phyloP scores from a whole-genome alignment of 129 eudicot species.

The Scalesia atractyloides region DNA sequence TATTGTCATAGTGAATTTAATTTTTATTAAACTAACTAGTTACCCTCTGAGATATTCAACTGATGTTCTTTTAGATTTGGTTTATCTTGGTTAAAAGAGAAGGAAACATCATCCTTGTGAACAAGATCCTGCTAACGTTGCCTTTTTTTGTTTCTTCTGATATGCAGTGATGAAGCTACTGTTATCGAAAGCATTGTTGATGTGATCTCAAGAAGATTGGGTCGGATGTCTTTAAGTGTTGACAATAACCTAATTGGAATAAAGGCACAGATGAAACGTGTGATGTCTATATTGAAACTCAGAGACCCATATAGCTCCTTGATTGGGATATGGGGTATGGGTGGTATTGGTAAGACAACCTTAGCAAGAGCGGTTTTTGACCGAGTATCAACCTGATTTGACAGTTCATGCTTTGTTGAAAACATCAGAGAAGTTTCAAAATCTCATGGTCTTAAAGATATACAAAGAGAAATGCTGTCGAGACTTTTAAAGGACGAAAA shows the following conservation, averaged over 20 bases:
- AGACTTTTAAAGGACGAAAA: constrained; percentile 3
- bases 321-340: constrained; percentile 39
- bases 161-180: constrained; percentile 23
- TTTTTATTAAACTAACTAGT: neutral
- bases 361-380: constrained; percentile 16
- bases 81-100: neutral
- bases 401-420: constrained; percentile 25
- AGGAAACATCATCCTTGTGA: neutral
- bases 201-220: constrained; percentile 15
- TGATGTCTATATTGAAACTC: constrained; percentile 1
- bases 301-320: constrained; percentile 2
- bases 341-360: constrained; percentile 40
- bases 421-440: constrained; percentile 22
- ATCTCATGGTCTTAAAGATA: constrained; percentile 4
- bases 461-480: constrained; percentile 23
- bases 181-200: constrained; percentile 23
- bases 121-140: neutral
- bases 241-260: constrained; percentile 31
- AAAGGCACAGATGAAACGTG: constrained; percentile 5
- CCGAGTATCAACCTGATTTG: constrained; percentile 13
- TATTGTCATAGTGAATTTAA: neutral
- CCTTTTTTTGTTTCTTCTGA: neutral
- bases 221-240: constrained; percentile 17
- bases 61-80: neutral
- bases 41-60: neutral